Evolutionary conservation across 208 protist genomes (phyloP), one percentile per base, ranked within the genome.

Genomic region (Angomonas deanei): DNA sequence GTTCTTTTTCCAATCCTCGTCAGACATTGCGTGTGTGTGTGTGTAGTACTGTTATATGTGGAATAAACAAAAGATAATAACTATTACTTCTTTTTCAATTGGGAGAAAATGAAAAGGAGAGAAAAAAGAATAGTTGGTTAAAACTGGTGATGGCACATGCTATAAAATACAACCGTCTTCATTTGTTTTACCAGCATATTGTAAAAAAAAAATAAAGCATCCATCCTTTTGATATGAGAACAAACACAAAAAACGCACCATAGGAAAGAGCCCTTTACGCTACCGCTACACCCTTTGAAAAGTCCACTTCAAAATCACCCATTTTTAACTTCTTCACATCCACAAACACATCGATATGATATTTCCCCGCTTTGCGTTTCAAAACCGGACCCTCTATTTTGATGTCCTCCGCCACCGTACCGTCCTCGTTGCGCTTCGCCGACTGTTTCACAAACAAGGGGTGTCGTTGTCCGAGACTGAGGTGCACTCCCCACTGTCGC

Each of bases 301-400:
- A 93, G 72, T 93, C 87, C 10, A 93, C 53, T 1, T 38, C n/a
- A 34, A 89, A 75, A 19, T 65, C 27, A 0, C 78, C 75, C 70
- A 91, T 91, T 34, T 36, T 68, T 11, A 94, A 66, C 57, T 70
- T 52, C 28, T 76, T 73, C 0, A 81, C 84, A 54, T 90, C 78
- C 42, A 94, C 50, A 56, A 94, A 94, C 26, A 94, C 84, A 67
- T 94, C 88, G 49, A 94, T 91, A 77, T 94, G 88, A 64, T 88
- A 94, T 71, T 92, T 94, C 26, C 88, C 88, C 5, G 80, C 80
- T 47, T 90, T 92, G 32, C 88, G 84, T 74, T 91, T 91, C 63
- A 92, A 63, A 66, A 92, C 81, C 17, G 82, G 85, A 4, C 84
- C 84, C 8, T 68, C 77, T 31, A 93, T 74, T 11, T 47, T 28